Percentiles rank a stretch among this genome's conserved stretches.
These are phyloP conservation scores for Pyrenula aspistea DNA, from an alignment of 495 filamentous ascomycete genomes.

Conservation along the genomic window DNA sequence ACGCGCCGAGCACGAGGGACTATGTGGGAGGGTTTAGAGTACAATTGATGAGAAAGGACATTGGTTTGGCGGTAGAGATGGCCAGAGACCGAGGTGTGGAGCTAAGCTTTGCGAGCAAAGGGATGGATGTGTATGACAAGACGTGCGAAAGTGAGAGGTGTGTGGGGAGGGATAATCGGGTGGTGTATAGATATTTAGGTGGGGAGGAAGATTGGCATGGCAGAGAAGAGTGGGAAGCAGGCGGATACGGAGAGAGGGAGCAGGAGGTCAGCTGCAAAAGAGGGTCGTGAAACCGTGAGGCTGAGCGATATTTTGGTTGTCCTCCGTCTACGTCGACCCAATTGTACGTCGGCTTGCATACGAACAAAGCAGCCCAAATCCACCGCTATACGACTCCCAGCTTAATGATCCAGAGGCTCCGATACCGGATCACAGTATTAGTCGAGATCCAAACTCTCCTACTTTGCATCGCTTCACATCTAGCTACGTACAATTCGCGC, in stretches of 20 bases:
- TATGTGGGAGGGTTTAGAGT: constrained; percentile 40
- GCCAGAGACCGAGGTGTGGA: constrained; percentile 29
- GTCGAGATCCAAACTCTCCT: too few relatives aligned
- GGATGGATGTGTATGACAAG: constrained; percentile 32
- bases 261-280: too few relatives aligned
- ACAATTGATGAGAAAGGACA: constrained; percentile 42
- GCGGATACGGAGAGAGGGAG: constrained; percentile 1
- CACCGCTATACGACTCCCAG: too few relatives aligned
- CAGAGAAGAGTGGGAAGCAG: constrained; percentile 1
- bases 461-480: too few relatives aligned
- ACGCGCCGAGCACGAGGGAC: constrained; percentile 31
- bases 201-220: constrained; percentile 34
- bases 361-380: too few relatives aligned
- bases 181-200: constrained; percentile 39
- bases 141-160: constrained; percentile 31
- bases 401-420: too few relatives aligned
- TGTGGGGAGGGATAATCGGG: constrained; percentile 35
- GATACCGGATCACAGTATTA: too few relatives aligned
- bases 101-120: constrained; percentile 25
- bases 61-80: constrained; percentile 34
- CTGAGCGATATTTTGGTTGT: too few relatives aligned
- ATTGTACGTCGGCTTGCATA: too few relatives aligned
- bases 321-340: too few relatives aligned
- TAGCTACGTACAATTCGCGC: too few relatives aligned
- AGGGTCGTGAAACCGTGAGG: too few relatives aligned